These are phyloP conservation scores for Penicillium sp. DNA, from an alignment of 2,329 filamentous ascomycete species.

Conservation along the genomic window DNA sequence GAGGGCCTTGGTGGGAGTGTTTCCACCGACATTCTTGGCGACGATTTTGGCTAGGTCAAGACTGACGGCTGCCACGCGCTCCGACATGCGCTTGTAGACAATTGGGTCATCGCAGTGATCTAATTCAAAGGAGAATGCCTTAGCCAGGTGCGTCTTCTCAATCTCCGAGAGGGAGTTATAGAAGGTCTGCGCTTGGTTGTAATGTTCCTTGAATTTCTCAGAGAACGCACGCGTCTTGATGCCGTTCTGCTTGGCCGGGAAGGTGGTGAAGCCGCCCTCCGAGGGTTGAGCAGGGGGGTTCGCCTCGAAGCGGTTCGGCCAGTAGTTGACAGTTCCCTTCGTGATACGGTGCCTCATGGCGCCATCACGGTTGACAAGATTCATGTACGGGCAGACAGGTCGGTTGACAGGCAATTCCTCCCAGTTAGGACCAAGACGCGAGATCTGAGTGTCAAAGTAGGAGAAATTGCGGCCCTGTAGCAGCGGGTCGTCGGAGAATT, in stretches of 20 bases:
- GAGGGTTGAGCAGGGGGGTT: conserved; percentile 56
- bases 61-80: conserved; percentile 66
- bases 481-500: conserved; percentile 69
- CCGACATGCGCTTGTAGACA: conserved; percentile 67
- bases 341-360: conserved; percentile 66
- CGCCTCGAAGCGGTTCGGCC: conserved; percentile 64
- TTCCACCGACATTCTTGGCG: conserved; percentile 65
- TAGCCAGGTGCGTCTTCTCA: conserved; percentile 33
- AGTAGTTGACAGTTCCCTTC: conserved; percentile 70
- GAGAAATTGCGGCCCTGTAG: conserved; percentile 66
- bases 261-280: conserved; percentile 65
- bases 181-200: conserved; percentile 36
- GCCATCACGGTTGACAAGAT: conserved; percentile 70
- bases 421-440: conserved; percentile 67
- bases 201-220: conserved; percentile 43
- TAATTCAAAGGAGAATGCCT: conserved; percentile 37
- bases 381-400: conserved; percentile 68
- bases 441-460: conserved; percentile 53
- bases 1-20: conserved; percentile 49
- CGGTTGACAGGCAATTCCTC: conserved; percentile 71
- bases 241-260: conserved; percentile 58
- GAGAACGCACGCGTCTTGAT: conserved; percentile 57
- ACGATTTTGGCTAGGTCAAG: conserved; percentile 62
- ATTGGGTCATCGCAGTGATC: conserved; percentile 63
- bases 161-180: conserved; percentile 34